Conservation (phyloP, 2,329 filamentous ascomycete species). For the Didymella segeticola region DNA sequence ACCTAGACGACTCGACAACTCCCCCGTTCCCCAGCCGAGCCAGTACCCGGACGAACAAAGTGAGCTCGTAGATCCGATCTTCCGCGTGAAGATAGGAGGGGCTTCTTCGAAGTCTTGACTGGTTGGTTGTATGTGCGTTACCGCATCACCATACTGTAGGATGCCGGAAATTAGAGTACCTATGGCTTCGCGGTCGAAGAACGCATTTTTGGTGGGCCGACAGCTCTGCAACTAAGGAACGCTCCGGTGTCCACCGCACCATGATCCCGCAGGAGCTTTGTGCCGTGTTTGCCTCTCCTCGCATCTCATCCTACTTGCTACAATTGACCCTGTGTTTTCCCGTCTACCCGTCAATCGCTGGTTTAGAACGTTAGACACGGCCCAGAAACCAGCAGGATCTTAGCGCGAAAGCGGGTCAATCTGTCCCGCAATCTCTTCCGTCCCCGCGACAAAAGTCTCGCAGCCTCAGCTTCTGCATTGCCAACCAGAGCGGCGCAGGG, state of each 20-base stretch:
- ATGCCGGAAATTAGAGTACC: constrained; percentile 2
- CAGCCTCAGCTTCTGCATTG: constrained; percentile 2
- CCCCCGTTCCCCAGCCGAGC: constrained; percentile 1
- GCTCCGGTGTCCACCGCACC: neutral
- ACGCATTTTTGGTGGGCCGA: constrained; percentile 1
- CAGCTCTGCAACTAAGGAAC: constrained; percentile 1
- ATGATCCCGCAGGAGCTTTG: constrained; percentile 2
- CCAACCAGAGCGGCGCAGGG: constrained; percentile 2
- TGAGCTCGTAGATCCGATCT: constrained; percentile 1
- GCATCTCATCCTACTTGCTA: constrained; percentile 1
- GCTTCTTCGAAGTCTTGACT: constrained; percentile 1
- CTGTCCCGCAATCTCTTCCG: constrained; percentile 1
- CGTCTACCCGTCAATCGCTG: constrained; percentile 3
- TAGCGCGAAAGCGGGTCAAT: constrained; percentile 2
- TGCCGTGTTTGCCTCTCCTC: constrained; percentile 1
- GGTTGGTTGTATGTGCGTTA: constrained; percentile 2
- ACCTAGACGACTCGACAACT: neutral
- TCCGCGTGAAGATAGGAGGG: constrained; percentile 1
- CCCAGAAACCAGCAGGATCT: constrained; percentile 3
- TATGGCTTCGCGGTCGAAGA: constrained; percentile 1
- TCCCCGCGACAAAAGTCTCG: constrained; percentile 1
- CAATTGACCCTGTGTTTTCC: constrained; percentile 1
- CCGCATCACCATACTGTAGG: constrained; percentile 3
- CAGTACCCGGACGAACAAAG: constrained; percentile 2
- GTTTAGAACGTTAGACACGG: constrained; percentile 1